These are phyloP conservation scores for Helianthus annuus DNA, from an alignment of 129 eudicot species.

Conservation along the genomic window DNA sequence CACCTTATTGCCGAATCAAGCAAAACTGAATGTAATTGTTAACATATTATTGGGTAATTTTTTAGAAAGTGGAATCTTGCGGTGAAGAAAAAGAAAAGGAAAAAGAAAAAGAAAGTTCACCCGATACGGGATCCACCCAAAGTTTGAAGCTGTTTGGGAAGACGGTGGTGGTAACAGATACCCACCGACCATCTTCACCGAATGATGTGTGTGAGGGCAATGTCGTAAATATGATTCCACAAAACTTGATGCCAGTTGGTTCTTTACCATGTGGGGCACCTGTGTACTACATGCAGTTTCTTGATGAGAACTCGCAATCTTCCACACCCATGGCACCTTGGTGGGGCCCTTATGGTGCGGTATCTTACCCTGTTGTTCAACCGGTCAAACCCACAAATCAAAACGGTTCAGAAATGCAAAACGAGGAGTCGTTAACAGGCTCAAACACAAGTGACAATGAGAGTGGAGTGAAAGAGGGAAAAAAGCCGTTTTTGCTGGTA, in stretches of 20 bases:
- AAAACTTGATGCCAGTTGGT: conserved; percentile 24
- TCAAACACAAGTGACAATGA: conserved; percentile 57
- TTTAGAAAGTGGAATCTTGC: conserved; percentile 48
- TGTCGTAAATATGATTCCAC: conserved; percentile 22
- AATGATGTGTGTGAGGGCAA: neutral
- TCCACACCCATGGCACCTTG: conserved; percentile 40
- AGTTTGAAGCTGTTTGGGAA: conserved; percentile 81
- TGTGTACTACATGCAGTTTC: conserved; percentile 39
- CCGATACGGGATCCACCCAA: conserved; percentile 41
- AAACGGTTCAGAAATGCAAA: conserved; percentile 29
- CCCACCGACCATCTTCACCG: conserved; percentile 18
- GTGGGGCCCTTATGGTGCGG: conserved; percentile 48
- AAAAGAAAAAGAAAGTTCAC: conserved; percentile 37
- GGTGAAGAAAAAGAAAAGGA: conserved; percentile 39
- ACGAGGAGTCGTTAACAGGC: conserved; percentile 54
- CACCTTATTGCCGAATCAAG: neutral
- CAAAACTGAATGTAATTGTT: conserved; percentile 15
- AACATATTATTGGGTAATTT: conserved; percentile 14
- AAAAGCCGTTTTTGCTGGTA: conserved; percentile 20
- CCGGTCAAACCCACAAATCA: conserved; percentile 12
- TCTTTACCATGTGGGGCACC: conserved; percentile 38
- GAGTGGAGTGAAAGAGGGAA: conserved; percentile 26
- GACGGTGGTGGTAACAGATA: conserved; percentile 53
- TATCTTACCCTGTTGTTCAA: conserved; percentile 35
- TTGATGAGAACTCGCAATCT: conserved; percentile 32